Base-by-base conservation (phyloP, 371 early-diverging fungal genomes). In the Umbelopsis sp. region DNA sequence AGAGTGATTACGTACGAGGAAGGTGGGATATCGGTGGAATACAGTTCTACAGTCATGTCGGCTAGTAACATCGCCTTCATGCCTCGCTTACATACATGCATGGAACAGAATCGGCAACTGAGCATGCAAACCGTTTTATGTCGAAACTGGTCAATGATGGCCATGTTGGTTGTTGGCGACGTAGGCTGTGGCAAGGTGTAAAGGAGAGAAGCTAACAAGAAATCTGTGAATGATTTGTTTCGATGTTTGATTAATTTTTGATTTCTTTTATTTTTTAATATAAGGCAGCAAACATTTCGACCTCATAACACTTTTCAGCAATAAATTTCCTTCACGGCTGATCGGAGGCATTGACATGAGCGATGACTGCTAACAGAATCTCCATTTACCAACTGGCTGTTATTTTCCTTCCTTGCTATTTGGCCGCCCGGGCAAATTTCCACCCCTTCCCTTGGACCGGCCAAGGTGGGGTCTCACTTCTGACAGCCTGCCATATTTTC, bases 41-140 rank as follows among this genome's bases (percentile, higher is more conserved):
- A 93, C 25, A 94, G 79, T 71, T 93, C 92, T 45, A 96, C 88
- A 20, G 90, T 86, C 65, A 91, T 92, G 76, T 97, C 96, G 0
- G 97, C 96, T 11, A 97, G 77, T 65, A 97, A 76, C 65, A 97
- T 90, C 5, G 97, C 97, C 80, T 92, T 90, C 94, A 93, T 94
- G 1, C 94, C 94, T 2, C 94, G 86, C 57, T 87, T 80, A 71
- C 94, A 93, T 25, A 94, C 88, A 20, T 76, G 73, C 5, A 78
- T 68, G 4, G 69, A 64, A 73, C 91, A 91, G 52, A 83, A 82
- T 25, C 76, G 73, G 72, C 91, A 91, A 24, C 76, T 76, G 65
- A 91, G 70, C 25, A 81, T 72, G 70, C 87, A 89, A 1, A 91
- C 91, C 10, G 82, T 78, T 72, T 89, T 91, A 62, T 77, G 76